Evolutionary conservation across 768 basidiomycete genomes (phyloP).

Genomic region (Boletus eberwhitei): DNA sequence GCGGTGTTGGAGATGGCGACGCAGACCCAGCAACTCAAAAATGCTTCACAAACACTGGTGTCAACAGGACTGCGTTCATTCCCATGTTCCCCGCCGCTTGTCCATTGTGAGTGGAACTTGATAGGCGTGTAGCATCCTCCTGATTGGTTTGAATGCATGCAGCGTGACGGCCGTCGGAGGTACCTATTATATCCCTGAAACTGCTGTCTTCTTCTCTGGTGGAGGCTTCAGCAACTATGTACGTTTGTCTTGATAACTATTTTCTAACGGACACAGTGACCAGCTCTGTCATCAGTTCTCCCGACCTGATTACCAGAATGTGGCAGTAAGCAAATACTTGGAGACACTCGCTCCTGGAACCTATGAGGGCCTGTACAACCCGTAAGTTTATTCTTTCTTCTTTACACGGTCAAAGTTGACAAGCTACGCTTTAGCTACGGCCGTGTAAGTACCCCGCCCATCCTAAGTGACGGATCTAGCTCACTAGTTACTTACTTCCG

Average conservation of each 20-base stretch:
- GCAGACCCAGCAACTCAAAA: slow-evolving; percentile 47
- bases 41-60: slow-evolving; percentile 60
- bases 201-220: slow-evolving; percentile 58
- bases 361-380: slow-evolving; percentile 59
- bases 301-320: slow-evolving; percentile 53
- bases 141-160: neutral
- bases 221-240: slow-evolving; percentile 75
- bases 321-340: slow-evolving; percentile 44
- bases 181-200: slow-evolving; percentile 57
- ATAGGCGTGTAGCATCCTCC: neutral
- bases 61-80: slow-evolving; percentile 50
- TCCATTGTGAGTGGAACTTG: slow-evolving; percentile 41
- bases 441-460: slow-evolving; percentile 39
- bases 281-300: slow-evolving; percentile 37
- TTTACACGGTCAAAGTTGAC: neutral
- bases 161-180: slow-evolving; percentile 76
- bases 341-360: slow-evolving; percentile 42
- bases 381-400: slow-evolving; percentile 33
- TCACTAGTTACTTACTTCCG: neutral
- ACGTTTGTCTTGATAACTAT: slow-evolving; percentile 6
- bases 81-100: slow-evolving; percentile 61
- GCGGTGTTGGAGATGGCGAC: slow-evolving; percentile 65
- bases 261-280: slow-evolving; percentile 2
- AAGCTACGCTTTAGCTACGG: slow-evolving; percentile 37
- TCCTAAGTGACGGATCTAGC: too few relatives aligned